phyloP scores from a whole-genome alignment of 2,329 filamentous ascomycete genomes.

The Phyllosticta capitalensis region DNA sequence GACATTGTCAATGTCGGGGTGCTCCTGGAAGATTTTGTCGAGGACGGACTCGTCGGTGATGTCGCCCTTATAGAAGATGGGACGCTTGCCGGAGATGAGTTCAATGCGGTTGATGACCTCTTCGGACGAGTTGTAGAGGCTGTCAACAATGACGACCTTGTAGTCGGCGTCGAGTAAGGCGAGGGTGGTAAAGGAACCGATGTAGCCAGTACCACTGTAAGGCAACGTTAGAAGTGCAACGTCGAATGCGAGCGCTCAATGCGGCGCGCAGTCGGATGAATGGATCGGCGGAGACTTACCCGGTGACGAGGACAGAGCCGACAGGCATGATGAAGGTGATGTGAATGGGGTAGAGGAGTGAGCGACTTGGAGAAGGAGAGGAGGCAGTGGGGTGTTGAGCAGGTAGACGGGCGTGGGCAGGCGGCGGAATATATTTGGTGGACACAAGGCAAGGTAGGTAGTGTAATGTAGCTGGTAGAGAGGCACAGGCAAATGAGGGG shows the following conservation, averaged over 20 bases:
- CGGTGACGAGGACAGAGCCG: constrained; percentile 84
- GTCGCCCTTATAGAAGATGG: constrained; percentile 76
- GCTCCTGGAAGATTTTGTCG: constrained; percentile 76
- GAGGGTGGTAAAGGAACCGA: constrained; percentile 92
- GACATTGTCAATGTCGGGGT: constrained; percentile 92
- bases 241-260: constrained; percentile 6
- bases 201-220: constrained; percentile 89
- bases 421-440: constrained; percentile 7
- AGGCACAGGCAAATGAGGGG: constrained; percentile 7
- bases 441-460: neutral
- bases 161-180: constrained; percentile 89
- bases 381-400: neutral
- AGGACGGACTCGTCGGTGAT: constrained; percentile 77
- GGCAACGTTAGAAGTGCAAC: constrained; percentile 3
- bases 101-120: constrained; percentile 93
- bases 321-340: constrained; percentile 51
- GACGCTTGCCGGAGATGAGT: constrained; percentile 80
- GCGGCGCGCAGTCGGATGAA: neutral
- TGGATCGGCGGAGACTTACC: constrained; percentile 50
- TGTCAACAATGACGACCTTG: constrained; percentile 94
- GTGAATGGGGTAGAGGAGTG: neutral
- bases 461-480: too few species aligned
- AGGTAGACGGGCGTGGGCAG: neutral
- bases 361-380: neutral
- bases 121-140: constrained; percentile 89